Evolutionary conservation across 2,329 filamentous ascomycete species (phyloP).

Genomic region (Trichoderma guizhouense): DNA sequence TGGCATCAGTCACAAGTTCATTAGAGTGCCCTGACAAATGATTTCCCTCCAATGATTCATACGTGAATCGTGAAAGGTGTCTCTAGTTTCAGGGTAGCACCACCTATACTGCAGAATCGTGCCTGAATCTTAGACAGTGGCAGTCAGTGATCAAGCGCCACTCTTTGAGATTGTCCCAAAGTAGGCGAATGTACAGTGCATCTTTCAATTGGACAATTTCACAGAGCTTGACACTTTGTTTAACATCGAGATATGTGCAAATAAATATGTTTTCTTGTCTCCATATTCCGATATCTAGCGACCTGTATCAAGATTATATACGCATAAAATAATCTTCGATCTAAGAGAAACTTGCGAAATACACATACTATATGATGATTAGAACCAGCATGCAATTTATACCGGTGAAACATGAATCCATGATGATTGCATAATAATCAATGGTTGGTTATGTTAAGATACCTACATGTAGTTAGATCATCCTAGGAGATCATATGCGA

Average conservation of each 20-base stretch:
- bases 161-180: not conserved
- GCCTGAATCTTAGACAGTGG: not conserved
- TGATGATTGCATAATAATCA: too few relatives aligned
- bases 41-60: not conserved
- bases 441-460: not conserved
- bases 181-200: not conserved
- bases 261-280: not conserved
- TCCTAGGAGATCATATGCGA: not conserved
- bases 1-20: not conserved
- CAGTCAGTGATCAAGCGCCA: not conserved
- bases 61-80: not conserved
- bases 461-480: not conserved
- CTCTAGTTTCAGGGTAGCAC: not conserved
- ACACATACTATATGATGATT: not conserved
- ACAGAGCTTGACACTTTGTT: fast-evolving
- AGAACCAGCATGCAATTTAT: not conserved
- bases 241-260: not conserved
- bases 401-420: too few relatives aligned
- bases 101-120: not conserved
- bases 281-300: not conserved
- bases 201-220: not conserved
- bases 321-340: fast-evolving
- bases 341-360: not conserved
- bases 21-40: not conserved
- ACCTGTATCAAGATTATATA: not conserved